Evolutionary conservation across 306 rosid species (phyloP).

Genomic region (Prinsepia uniflora): DNA sequence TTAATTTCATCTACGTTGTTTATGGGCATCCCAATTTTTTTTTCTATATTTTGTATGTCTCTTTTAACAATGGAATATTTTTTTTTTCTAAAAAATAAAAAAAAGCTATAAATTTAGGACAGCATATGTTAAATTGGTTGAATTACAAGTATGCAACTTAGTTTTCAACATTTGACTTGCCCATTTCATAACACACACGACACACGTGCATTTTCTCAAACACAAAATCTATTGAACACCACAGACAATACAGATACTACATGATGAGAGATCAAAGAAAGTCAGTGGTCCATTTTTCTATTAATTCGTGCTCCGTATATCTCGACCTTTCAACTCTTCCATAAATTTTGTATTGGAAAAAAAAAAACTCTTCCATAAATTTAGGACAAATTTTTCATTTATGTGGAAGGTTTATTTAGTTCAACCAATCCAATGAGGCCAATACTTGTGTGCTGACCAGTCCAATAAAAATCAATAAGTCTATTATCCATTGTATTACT

Average conservation of each 20-base stretch:
- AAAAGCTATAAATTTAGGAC: no score
- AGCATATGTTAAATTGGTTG: no score
- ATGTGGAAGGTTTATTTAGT: constrained; percentile 14
- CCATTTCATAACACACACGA: neutral
- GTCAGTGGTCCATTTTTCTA: constrained; percentile 17
- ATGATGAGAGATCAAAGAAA: neutral
- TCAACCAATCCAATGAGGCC: no score
- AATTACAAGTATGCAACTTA: neutral
- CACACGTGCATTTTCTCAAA: constrained; percentile 7
- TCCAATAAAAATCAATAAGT: no score
- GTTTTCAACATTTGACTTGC: neutral
- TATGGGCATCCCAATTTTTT: no score
- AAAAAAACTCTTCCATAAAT: no score
- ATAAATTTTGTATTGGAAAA: neutral
- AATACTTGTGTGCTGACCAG: no score
- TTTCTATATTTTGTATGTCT: no score
- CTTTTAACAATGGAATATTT: no score
- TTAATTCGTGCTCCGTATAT: constrained; percentile 7
- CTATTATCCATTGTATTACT: no score
- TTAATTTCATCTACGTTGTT: no score
- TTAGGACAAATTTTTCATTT: constrained; percentile 19
- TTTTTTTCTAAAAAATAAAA: no score
- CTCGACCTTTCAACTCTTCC: constrained; percentile 17
- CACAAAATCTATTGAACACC: neutral
- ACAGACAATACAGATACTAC: neutral